These are phyloP conservation scores for Dryas alaskensis DNA, from an alignment of 306 rosid genomes.

Conservation along the genomic window DNA sequence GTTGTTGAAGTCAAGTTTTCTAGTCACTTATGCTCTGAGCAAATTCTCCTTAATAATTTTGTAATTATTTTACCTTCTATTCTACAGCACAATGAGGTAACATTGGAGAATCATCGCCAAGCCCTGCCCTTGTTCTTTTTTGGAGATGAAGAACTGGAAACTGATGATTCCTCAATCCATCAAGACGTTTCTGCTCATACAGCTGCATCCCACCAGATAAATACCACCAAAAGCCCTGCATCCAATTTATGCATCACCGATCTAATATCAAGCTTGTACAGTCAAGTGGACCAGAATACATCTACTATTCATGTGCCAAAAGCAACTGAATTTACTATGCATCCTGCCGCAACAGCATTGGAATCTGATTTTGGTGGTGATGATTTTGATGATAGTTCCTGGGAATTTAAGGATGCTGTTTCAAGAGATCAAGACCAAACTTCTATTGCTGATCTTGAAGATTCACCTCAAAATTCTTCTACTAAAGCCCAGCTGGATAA, in stretches of 20 bases:
- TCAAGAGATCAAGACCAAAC: slow-evolving; percentile 28
- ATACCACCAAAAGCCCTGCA: slow-evolving; percentile 30
- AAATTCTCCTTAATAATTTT: background rate
- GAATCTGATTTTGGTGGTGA: slow-evolving; percentile 45
- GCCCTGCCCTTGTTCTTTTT: slow-evolving; percentile 78
- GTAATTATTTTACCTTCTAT: slow-evolving; percentile 6
- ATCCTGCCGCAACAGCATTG: slow-evolving; percentile 27
- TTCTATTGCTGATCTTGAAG: slow-evolving; percentile 37
- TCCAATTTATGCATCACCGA: slow-evolving; percentile 63
- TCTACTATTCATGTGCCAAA: slow-evolving; percentile 41
- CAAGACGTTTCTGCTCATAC: slow-evolving; percentile 41
- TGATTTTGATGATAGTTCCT: slow-evolving; percentile 61
- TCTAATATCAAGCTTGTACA: slow-evolving; percentile 72
- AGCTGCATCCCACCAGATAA: slow-evolving; percentile 33
- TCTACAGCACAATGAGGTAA: slow-evolving; percentile 45
- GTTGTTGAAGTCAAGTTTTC: slow-evolving; percentile 8
- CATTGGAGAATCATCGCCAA: slow-evolving; percentile 39
- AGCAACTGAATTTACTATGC: slow-evolving; percentile 38
- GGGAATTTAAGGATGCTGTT: slow-evolving; percentile 75
- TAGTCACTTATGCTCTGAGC: slow-evolving; percentile 14
- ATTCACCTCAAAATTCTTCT: slow-evolving; percentile 30
- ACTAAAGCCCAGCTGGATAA: slow-evolving; percentile 42
- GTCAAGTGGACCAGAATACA: slow-evolving; percentile 53
- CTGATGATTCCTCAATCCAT: slow-evolving; percentile 36
- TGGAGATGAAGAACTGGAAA: slow-evolving; percentile 61